Conservation (phyloP, 2,329 filamentous ascomycete genomes). For the Myriangium duriaei region DNA sequence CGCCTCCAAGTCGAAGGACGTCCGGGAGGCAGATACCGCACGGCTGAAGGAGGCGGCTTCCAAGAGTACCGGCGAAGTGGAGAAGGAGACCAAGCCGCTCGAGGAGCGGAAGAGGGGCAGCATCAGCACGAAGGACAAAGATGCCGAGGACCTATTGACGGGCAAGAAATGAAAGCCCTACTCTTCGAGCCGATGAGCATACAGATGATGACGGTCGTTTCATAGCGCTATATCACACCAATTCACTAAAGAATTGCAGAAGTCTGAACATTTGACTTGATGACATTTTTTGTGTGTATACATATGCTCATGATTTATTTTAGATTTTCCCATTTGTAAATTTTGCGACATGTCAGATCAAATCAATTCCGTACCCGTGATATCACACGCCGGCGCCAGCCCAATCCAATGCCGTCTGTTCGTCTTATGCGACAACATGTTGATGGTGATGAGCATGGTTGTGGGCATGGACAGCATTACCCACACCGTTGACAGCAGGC, state of each 20-base stretch:
- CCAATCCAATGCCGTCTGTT: no score
- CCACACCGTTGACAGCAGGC: conserved; percentile 7
- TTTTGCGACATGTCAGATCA: no score
- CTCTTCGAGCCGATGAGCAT: no score
- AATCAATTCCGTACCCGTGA: no score
- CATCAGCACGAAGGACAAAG: conserved; percentile 32
- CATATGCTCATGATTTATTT: no score
- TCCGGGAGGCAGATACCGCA: conserved; percentile 40
- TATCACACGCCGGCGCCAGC: no score
- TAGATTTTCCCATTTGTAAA: no score
- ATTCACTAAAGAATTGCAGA: no score
- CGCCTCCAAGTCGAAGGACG: conserved; percentile 53
- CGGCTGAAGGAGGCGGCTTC: conserved; percentile 37
- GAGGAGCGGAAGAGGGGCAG: conserved; percentile 24
- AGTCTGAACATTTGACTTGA: no score
- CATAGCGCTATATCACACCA: no score
- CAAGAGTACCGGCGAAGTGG: conserved; percentile 44
- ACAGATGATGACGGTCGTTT: no score
- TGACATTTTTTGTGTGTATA: no score
- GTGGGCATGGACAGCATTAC: background rate
- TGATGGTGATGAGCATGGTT: background rate
- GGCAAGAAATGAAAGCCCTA: conserved; percentile 13
- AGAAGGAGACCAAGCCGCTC: conserved; percentile 11
- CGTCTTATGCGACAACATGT: conserved; percentile 10
- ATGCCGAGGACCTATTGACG: conserved; percentile 32